phyloP scores from a whole-genome alignment of 176 grass and related monocot genomes.

The Cenchrus purpureus region DNA sequence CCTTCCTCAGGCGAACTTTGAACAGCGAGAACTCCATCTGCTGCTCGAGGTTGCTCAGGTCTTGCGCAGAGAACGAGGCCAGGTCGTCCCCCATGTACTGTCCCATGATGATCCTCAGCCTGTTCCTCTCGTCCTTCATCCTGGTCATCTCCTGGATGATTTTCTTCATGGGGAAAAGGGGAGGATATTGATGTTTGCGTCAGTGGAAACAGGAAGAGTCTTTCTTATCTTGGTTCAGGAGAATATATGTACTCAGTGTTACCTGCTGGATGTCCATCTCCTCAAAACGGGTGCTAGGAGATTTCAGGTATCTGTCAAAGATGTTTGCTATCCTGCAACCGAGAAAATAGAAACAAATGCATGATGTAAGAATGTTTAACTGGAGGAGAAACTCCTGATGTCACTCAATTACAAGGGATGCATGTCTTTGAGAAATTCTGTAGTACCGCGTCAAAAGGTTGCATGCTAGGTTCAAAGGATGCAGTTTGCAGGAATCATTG shows the following conservation, averaged over 20 bases:
- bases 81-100: constrained; percentile 64
- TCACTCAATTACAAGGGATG: background rate
- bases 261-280: constrained; percentile 70
- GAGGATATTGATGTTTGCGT: background rate
- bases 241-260: background rate
- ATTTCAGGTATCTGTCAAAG: constrained; percentile 80
- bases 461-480: background rate
- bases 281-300: constrained; percentile 71
- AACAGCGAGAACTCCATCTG: constrained; percentile 60
- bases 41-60: constrained; percentile 62
- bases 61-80: constrained; percentile 42
- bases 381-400: background rate
- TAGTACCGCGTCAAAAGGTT: background rate
- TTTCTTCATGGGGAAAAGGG: constrained; percentile 39
- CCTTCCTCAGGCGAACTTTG: constrained; percentile 68
- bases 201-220: background rate
- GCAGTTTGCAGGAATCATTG: background rate
- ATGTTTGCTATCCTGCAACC: constrained; percentile 60
- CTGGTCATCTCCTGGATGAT: constrained; percentile 68
- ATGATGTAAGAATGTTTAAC: background rate
- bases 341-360: background rate
- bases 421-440: no score
- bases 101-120: constrained; percentile 54
- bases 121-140: constrained; percentile 76
- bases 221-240: background rate